Evolutionary conservation across 1,139 yeast genomes (phyloP).

Genomic region (Suhomyces anneliseae): DNA sequence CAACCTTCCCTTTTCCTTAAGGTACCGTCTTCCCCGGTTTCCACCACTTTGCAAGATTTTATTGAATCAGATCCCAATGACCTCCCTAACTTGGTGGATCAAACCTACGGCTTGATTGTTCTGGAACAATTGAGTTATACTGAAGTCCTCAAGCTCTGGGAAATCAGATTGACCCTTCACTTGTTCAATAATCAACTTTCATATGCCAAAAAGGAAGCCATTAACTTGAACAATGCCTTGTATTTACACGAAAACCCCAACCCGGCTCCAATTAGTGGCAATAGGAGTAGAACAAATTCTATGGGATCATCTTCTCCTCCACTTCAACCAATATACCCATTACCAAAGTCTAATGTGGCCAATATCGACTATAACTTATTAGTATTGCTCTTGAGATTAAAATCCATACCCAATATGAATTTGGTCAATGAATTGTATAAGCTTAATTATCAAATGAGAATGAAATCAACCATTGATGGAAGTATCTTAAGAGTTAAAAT

Average conservation of each 20-base stretch:
- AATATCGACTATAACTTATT: slow-evolving; percentile 25
- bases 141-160: slow-evolving; percentile 34
- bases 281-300: slow-evolving; percentile 3
- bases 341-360: slow-evolving; percentile 36
- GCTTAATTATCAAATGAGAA: slow-evolving; percentile 38
- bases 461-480: slow-evolving; percentile 14
- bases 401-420: slow-evolving; percentile 38
- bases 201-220: slow-evolving; percentile 40
- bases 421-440: slow-evolving; percentile 43
- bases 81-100: slow-evolving; percentile 12
- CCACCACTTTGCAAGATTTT: slow-evolving; percentile 1
- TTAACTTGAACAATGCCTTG: slow-evolving; percentile 37
- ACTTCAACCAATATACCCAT: slow-evolving; percentile 30
- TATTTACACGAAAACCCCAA: slow-evolving; percentile 32
- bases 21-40: slow-evolving; percentile 11
- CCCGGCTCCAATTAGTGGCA: slow-evolving; percentile 6
- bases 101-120: slow-evolving; percentile 19
- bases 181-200: slow-evolving; percentile 32
- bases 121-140: slow-evolving; percentile 7
- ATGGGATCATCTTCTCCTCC: slow-evolving; percentile 1
- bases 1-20: slow-evolving; percentile 19
- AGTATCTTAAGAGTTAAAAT: slow-evolving; percentile 19
- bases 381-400: slow-evolving; percentile 35
- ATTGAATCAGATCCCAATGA: slow-evolving; percentile 4
- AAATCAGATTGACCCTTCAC: slow-evolving; percentile 34